A percentile compares a stretch with the other conserved stretches of the same genome.
These are phyloP conservation scores for Euphorbia schlechtendalii DNA, from an alignment of 441 rosid genomes.

Conservation along the genomic window DNA sequence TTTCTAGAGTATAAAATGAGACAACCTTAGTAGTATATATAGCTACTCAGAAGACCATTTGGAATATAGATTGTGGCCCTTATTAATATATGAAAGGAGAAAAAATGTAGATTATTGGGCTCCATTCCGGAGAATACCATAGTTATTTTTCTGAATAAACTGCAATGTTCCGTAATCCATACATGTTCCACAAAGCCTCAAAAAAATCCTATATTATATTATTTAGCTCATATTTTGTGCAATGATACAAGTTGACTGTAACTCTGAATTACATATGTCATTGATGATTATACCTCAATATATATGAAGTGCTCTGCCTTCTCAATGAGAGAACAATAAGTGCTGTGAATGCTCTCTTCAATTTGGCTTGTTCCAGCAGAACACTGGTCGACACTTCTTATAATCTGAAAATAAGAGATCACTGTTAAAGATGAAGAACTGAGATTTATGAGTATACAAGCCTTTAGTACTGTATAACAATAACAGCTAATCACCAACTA, in stretches of 20 bases:
- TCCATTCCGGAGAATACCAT: background rate
- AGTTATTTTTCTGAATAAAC: background rate
- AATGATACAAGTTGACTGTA: background rate
- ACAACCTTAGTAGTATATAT: background rate
- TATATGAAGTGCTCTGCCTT: slow-evolving; percentile 88
- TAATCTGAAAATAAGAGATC: slow-evolving; percentile 44
- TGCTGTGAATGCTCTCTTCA: slow-evolving; percentile 90
- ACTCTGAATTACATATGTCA: background rate
- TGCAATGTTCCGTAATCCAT: slow-evolving; percentile 8
- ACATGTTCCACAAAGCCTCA: background rate
- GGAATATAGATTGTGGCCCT: background rate
- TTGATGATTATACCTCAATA: slow-evolving; percentile 63
- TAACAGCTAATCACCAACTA: background rate
- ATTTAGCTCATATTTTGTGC: background rate
- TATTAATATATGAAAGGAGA: background rate
- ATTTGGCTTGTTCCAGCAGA: slow-evolving; percentile 97
- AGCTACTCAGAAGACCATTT: background rate
- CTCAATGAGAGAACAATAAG: slow-evolving; percentile 85
- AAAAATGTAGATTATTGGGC: background rate
- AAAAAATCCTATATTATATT: background rate
- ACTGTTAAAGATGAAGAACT: slow-evolving; percentile 10
- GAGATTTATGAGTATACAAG: background rate
- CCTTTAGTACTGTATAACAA: background rate
- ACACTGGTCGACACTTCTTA: slow-evolving; percentile 86
- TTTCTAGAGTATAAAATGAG: too few relatives aligned